Evolutionary conservation across 2,329 filamentous ascomycete species (phyloP).

Genomic region (Domatiomyces globalis): DNA sequence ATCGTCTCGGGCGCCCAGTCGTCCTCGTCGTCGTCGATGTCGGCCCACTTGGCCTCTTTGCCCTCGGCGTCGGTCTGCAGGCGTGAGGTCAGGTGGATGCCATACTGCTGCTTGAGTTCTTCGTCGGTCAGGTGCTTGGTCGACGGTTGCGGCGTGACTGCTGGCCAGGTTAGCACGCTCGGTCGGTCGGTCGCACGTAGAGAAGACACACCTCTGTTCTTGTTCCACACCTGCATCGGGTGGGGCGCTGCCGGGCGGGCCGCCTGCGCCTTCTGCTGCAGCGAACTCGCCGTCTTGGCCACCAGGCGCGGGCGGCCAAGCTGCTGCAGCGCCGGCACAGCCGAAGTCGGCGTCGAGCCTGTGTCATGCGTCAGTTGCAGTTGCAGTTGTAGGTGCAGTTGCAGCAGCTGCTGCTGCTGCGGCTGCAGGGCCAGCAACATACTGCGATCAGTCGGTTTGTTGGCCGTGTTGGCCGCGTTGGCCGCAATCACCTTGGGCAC

Average conservation of each 20-base stretch:
- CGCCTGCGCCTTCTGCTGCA: slow-evolving; percentile 37
- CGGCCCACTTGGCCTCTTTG: slow-evolving; percentile 54
- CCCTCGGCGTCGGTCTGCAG: slow-evolving; percentile 47
- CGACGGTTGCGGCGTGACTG: slow-evolving; percentile 29
- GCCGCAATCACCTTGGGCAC: slow-evolving; percentile 47
- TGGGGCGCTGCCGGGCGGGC: slow-evolving; percentile 42
- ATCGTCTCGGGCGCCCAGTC: slow-evolving; percentile 51
- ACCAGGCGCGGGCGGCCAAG: slow-evolving; percentile 46
- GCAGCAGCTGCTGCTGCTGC: no score
- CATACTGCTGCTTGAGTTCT: slow-evolving; percentile 54
- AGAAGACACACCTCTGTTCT: slow-evolving; percentile 43
- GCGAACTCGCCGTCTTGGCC: slow-evolving; percentile 44
- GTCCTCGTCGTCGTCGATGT: slow-evolving; percentile 56
- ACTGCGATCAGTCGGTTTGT: slow-evolving; percentile 37
- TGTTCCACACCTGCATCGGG: slow-evolving; percentile 57
- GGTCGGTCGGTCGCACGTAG: no score
- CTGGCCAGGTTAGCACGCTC: slow-evolving; percentile 30
- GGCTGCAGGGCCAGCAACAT: slow-evolving; percentile 16
- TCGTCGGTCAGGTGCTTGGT: slow-evolving; percentile 54
- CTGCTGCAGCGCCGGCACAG: slow-evolving; percentile 27
- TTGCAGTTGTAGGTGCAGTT: not conserved
- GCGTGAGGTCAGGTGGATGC: slow-evolving; percentile 52
- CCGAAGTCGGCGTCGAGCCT: slow-evolving; percentile 26
- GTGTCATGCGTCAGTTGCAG: slow-evolving; percentile 4
- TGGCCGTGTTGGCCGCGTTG: slow-evolving; percentile 35